Evolutionary conservation across 2,329 filamentous ascomycete species (phyloP), one percentile per base, ranked within the genome.

Genomic region (Epichloe typhina): DNA sequence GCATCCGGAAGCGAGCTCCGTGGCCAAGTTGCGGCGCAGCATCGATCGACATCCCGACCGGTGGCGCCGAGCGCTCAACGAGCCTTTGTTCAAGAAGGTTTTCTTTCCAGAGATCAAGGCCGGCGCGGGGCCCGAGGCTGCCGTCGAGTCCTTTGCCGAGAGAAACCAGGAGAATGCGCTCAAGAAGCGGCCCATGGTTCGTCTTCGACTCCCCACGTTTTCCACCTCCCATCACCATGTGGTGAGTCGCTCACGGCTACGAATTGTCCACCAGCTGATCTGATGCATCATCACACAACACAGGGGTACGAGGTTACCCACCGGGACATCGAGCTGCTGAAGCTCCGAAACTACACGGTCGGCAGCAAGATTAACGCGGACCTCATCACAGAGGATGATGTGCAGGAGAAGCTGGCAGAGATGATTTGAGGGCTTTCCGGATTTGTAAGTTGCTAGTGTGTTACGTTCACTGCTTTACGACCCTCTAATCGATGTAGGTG

Each of bases 141-240:
- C 75, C 17, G 66, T 93, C 5, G 74, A 79, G 56, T 84, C 84
- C 1, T 95, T 95, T 65, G 74, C 78, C 21, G 73, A 72, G 42
- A 72, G 75, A 57, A 96, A 95, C 60, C 70, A 77, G 56, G 79
- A 82, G 53, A 84, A 80, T 54, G 88, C 88, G 13, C 72, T 96
- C 47, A 95, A 94, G 73, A 91, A 80, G 38, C 83, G 84, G 62
- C 90, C 90, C 4, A 91, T 90, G 80, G 88, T 88, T 35, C 9
- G 36, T 37, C 2, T 4, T n/a, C 26, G 26, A 31, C 26, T 8
- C 26, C 26, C 7, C 26, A 31, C 7, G 26, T 2, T 31, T n/a
- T 7, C 44, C 5, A 9, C 11, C 7, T 17, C 1, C 15, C 15
- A 12, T 15, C 19, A 35, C 12, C 4, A 5, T n/a, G 36, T 31